These are phyloP conservation scores for Volvox reticuliferus DNA, from an alignment of 139 green algal species.

Conservation along the genomic window DNA sequence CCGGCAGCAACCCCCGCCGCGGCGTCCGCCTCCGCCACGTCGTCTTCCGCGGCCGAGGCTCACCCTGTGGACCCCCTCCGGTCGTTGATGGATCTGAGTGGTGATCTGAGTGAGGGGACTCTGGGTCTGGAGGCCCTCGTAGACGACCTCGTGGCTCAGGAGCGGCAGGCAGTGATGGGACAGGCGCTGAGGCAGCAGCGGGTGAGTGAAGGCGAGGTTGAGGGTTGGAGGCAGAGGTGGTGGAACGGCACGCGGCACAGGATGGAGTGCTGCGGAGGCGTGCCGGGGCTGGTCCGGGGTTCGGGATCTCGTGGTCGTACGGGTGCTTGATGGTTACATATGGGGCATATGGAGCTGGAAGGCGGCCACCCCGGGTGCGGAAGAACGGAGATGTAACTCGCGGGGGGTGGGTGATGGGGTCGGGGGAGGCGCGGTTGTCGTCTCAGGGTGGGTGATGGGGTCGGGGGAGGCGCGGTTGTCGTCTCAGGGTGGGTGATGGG, in stretches of 20 bases:
- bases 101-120: neutral
- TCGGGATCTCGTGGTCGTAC: too few species aligned
- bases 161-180: neutral
- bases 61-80: neutral
- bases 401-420: neutral
- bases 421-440: too few species aligned
- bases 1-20: neutral
- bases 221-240: neutral
- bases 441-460: neutral
- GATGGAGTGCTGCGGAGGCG: neutral
- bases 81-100: neutral
- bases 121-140: conserved; percentile 34
- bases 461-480: too few species aligned
- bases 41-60: neutral
- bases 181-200: neutral
- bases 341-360: too few species aligned
- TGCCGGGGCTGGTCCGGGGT: too few species aligned
- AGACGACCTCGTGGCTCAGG: conserved; percentile 8
- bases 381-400: too few species aligned
- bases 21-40: too few species aligned
- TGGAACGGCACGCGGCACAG: neutral
- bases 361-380: too few species aligned
- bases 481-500: neutral
- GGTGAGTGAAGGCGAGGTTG: neutral
- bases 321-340: too few species aligned